phyloP scores from a whole-genome alignment of 495 filamentous ascomycete genomes.

The Aspergillus carlsbadensis region DNA sequence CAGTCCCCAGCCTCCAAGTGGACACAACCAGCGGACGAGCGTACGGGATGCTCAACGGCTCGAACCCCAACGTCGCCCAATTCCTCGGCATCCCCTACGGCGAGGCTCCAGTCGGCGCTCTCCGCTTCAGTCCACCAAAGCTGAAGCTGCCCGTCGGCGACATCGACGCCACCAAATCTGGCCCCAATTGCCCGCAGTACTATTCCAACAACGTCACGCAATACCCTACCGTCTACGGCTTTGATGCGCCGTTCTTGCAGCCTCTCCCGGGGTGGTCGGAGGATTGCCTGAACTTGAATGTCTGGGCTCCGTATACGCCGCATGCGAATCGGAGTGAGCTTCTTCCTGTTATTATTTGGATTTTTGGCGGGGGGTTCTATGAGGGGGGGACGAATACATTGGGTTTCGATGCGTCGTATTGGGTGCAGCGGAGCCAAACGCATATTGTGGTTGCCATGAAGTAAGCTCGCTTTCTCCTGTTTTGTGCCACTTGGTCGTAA shows the following conservation, averaged over 20 bases:
- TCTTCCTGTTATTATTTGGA: conserved; percentile 22
- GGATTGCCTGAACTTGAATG: conserved; percentile 54
- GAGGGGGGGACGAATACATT: conserved; percentile 31
- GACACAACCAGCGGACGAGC: conserved; percentile 14
- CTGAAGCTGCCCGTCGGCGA: background rate
- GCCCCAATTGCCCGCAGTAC: background rate
- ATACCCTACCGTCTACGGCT: background rate
- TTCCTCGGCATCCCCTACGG: background rate
- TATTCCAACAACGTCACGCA: background rate
- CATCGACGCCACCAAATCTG: background rate
- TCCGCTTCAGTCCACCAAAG: background rate
- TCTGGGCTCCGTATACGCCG: conserved; percentile 37
- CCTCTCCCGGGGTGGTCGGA: conserved; percentile 27
- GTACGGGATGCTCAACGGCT: conserved; percentile 18
- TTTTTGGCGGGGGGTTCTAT: conserved; percentile 28
- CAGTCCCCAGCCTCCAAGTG: background rate
- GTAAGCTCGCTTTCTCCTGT: conserved; percentile 11
- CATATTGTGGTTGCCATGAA: conserved; percentile 35
- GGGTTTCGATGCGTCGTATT: conserved; percentile 34
- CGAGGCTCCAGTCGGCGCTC: background rate
- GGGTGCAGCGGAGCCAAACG: conserved; percentile 28
- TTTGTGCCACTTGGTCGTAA: too few relatives aligned
- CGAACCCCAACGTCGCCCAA: background rate
- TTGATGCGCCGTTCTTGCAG: background rate
- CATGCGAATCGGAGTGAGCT: too few relatives aligned